Conservation (phyloP, 805 yeast species). For the Zygosaccharomyces bisporus region DNA sequence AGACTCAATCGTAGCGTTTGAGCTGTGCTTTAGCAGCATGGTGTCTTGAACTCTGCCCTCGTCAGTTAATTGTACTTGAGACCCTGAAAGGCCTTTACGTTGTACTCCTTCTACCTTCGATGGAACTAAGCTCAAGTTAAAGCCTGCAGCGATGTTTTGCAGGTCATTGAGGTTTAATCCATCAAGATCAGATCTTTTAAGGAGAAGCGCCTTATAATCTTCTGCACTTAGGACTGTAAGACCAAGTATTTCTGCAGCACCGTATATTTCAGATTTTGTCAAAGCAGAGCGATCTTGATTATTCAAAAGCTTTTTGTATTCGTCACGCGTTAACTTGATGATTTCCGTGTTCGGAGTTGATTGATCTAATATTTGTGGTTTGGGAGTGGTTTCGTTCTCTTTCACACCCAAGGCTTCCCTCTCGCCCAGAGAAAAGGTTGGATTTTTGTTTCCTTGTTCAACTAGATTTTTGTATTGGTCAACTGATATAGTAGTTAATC, state of each 20-base stretch:
- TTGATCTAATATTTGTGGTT: slow-evolving; percentile 34
- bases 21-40: neutral
- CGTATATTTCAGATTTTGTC: slow-evolving; percentile 35
- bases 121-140: slow-evolving; percentile 38
- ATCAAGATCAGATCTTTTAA: slow-evolving; percentile 24
- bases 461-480: slow-evolving; percentile 14
- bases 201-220: slow-evolving; percentile 40
- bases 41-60: slow-evolving; percentile 10
- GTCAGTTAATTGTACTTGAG: neutral
- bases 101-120: slow-evolving; percentile 3
- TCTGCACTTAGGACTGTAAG: slow-evolving; percentile 44
- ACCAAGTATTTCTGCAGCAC: slow-evolving; percentile 41
- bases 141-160: slow-evolving; percentile 34
- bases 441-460: slow-evolving; percentile 9
- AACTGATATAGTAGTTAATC: slow-evolving; percentile 30
- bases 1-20: neutral
- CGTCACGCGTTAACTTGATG: slow-evolving; percentile 35
- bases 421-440: slow-evolving; percentile 20
- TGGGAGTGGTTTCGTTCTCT: slow-evolving; percentile 25
- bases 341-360: slow-evolving; percentile 36
- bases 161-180: slow-evolving; percentile 33
- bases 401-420: slow-evolving; percentile 31
- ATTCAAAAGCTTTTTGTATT: slow-evolving; percentile 33
- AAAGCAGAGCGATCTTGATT: slow-evolving; percentile 31
- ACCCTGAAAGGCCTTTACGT: slow-evolving; percentile 8